Evolutionary conservation across 2,329 filamentous ascomycete species (phyloP), one percentile per base, ranked within the genome.

Genomic region (Pseudogymnoascus sp.): DNA sequence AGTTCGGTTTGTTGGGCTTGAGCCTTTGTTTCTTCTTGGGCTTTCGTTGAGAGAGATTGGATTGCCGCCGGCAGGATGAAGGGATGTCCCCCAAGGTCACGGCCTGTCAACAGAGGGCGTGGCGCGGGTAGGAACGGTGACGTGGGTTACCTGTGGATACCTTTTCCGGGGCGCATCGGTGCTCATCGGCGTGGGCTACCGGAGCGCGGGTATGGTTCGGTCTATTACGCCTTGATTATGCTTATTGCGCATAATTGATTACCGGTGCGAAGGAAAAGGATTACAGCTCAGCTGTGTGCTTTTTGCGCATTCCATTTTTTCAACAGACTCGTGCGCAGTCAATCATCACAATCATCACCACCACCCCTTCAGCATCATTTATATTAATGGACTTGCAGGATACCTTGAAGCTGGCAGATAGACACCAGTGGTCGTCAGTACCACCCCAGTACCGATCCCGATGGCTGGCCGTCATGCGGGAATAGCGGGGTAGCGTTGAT

Each of bases 391-490:
- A 53, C 47, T 53, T 53, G 8, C n/a, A 53, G 6, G 47, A 18
- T 53, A 53, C 47, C 15, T 53, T 28, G 3, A 4, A 6, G 4
- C 4, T 6, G n/a, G 47, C 47, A 53, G n/a, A 33, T 18, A 1
- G 47, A 33, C n/a, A 53, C 25, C 25, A 53, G 47, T 53, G 11
- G 47, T 12, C 47, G 47, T 6, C 47, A 53, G 47, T 53, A 53
- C 47, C 47, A 53, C n/a, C 47, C 47, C 47, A 53, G 47, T 53
- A 53, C 47, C 43, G 43, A 50, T 50, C 43, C 43, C 43, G 25
- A 50, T 15, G 15, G 8, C 43, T 11, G 28, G 12, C 25, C 47
- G 15, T 30, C n/a, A 53, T 53, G 41, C 41, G 12, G 14, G 41
- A 18, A 53, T 53, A 33, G 47, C 28, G 47, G 47, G 47, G 47